These are phyloP conservation scores for Didymella pinodella DNA, from an alignment of 2,329 filamentous ascomycete genomes.

Conservation along the genomic window DNA sequence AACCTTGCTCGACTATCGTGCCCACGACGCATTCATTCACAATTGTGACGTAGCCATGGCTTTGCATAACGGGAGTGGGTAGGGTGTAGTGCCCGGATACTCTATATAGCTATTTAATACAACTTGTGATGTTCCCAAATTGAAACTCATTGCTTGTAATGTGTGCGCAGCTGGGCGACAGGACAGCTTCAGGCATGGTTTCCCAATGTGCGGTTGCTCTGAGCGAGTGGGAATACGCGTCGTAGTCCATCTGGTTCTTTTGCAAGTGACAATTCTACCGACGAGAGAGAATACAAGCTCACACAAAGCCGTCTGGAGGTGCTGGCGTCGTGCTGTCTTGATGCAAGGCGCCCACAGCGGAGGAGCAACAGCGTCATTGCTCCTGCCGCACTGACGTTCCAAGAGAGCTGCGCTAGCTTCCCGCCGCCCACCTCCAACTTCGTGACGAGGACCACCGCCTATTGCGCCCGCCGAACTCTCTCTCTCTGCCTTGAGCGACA, in stretches of 20 bases:
- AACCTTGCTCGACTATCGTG: neutral
- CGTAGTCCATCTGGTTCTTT: neutral
- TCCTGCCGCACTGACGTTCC: conserved; percentile 11
- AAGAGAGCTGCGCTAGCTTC: conserved; percentile 23
- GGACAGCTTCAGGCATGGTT: neutral
- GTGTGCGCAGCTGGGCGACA: neutral
- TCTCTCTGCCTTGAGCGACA: conserved; percentile 29
- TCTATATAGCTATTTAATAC: neutral
- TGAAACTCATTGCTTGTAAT: neutral
- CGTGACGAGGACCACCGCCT: conserved; percentile 32
- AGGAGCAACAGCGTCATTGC: conserved; percentile 15
- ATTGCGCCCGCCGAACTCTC: conserved; percentile 19
- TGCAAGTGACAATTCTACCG: neutral
- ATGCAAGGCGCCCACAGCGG: neutral
- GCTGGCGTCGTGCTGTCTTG: neutral
- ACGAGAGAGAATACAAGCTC: neutral
- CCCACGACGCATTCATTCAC: neutral
- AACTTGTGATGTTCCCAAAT: neutral
- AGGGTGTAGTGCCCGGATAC: neutral
- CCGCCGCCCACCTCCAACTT: conserved; percentile 38
- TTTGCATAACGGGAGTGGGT: neutral
- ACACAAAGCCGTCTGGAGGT: neutral
- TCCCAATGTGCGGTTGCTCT: no score
- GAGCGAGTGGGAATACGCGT: no score
- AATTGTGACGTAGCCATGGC: neutral